A percentile compares a stretch with the other conserved stretches of the same genome.
phyloP scores from a whole-genome alignment of 495 filamentous ascomycete genomes.

The Sporormia fimetaria region DNA sequence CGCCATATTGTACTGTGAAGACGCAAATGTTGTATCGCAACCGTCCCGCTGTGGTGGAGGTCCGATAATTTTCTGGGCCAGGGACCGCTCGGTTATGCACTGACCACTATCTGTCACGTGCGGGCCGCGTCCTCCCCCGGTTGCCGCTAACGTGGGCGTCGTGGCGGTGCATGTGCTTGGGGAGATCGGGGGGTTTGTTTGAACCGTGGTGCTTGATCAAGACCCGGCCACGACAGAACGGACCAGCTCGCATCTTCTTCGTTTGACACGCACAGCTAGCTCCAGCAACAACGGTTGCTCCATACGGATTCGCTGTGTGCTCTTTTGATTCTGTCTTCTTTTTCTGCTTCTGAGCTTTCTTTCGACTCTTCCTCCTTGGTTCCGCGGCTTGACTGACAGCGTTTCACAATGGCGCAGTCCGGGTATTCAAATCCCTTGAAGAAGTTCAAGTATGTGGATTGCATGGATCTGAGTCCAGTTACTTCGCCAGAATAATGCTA shows the following conservation, averaged over 20 bases:
- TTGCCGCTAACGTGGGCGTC: background rate
- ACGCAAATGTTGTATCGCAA: background rate
- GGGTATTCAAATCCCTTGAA: conserved; percentile 97
- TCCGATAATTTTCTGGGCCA: background rate
- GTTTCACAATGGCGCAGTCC: conserved; percentile 49
- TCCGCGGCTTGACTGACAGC: conserved; percentile 12
- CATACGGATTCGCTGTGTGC: too few species aligned
- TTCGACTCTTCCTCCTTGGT: conserved; percentile 9
- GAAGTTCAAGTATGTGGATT: conserved; percentile 82
- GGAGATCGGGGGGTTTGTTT: background rate
- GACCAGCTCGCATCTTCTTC: background rate
- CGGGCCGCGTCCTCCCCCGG: background rate
- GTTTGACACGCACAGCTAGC: background rate
- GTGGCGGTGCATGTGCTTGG: background rate
- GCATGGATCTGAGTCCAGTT: background rate
- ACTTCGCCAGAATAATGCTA: conserved; percentile 11
- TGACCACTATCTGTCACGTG: conserved; percentile 6
- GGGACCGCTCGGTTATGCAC: too few species aligned
- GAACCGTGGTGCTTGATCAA: too few species aligned
- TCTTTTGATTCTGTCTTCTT: too few species aligned
- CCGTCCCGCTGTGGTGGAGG: too few species aligned
- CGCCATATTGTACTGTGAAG: conserved; percentile 22
- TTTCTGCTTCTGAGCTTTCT: conserved; percentile 4
- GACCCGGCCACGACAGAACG: too few species aligned
- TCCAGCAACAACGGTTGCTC: conserved; percentile 1